A percentile compares a stretch with the other conserved stretches of the same genome.
Conservation (phyloP, 2,329 filamentous ascomycete genomes). For the Tolypocladium paradoxum region DNA sequence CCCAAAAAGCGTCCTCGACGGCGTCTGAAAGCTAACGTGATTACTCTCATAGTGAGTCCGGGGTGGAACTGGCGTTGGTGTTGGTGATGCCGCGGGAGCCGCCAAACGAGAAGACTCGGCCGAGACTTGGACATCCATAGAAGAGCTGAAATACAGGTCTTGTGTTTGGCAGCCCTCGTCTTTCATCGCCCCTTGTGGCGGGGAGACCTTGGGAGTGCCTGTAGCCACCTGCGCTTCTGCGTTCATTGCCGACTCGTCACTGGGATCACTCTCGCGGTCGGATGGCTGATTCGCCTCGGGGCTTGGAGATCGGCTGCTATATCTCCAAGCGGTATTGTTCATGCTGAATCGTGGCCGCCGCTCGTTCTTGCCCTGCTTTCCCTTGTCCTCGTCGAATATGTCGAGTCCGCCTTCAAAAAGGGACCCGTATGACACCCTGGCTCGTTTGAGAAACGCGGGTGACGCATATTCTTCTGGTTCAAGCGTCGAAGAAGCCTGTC, state of each 20-base stretch:
- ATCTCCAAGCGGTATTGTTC: conserved; percentile 61
- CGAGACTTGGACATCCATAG: conserved; percentile 16
- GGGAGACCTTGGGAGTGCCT: conserved; percentile 6
- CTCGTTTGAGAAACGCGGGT: conserved; percentile 68
- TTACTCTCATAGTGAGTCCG: neutral
- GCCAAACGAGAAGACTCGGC: conserved; percentile 13
- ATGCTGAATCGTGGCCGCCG: conserved; percentile 63
- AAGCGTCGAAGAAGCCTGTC: conserved; percentile 20
- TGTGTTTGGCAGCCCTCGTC: conserved; percentile 25
- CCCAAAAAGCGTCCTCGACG: conserved; percentile 5
- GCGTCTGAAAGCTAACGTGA: conserved; percentile 2
- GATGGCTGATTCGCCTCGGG: conserved; percentile 41
- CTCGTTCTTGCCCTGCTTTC: conserved; percentile 23
- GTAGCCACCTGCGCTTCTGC: neutral
- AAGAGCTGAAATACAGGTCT: conserved; percentile 16
- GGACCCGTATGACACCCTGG: conserved; percentile 57
- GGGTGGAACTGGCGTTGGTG: conserved; percentile 2
- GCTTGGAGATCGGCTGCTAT: conserved; percentile 60
- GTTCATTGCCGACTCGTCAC: neutral
- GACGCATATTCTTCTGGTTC: conserved; percentile 54
- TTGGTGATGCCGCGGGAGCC: conserved; percentile 1
- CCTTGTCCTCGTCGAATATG: conserved; percentile 55
- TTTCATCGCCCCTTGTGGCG: conserved; percentile 18
- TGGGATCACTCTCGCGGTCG: conserved; percentile 9
- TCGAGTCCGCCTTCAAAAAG: conserved; percentile 55